Conservation (phyloP, 352 stramenopile genomes). For the Globisporangium lucens region DNA sequence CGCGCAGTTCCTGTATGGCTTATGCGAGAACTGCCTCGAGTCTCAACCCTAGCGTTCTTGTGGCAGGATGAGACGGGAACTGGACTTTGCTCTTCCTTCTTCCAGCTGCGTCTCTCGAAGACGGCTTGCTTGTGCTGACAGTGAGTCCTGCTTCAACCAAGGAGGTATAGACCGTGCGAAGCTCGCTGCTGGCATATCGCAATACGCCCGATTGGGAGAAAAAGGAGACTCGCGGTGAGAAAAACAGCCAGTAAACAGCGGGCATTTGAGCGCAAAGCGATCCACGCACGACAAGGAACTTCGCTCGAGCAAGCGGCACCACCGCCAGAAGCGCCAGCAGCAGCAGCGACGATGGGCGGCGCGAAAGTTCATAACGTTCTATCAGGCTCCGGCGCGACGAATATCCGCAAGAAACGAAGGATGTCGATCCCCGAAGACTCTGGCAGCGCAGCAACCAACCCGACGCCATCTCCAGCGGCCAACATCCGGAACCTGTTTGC, state of each 20-base stretch:
- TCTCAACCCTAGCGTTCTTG: background rate
- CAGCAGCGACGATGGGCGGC: conserved; percentile 1
- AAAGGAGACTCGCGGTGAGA: background rate
- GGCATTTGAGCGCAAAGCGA: conserved; percentile 3
- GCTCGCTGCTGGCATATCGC: conserved; percentile 5
- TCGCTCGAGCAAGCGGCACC: background rate
- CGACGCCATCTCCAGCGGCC: background rate
- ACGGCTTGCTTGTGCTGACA: background rate
- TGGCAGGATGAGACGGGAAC: background rate
- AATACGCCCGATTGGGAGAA: background rate
- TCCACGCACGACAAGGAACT: background rate
- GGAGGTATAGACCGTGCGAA: conserved; percentile 6
- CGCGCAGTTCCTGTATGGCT: background rate
- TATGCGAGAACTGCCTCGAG: background rate
- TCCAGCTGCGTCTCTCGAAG: conserved; percentile 5
- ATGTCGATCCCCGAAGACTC: conserved; percentile 4
- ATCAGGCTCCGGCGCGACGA: background rate
- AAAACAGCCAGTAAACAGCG: conserved; percentile 11
- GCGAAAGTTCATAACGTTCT: conserved; percentile 20
- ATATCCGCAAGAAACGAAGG: conserved; percentile 18
- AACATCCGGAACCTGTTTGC: background rate
- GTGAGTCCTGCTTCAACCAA: background rate
- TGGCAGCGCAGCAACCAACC: background rate
- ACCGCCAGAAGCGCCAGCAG: background rate
- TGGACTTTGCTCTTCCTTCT: background rate